phyloP scores from a whole-genome alignment of 768 basidiomycete species.

The Lentinula detonsa region DNA sequence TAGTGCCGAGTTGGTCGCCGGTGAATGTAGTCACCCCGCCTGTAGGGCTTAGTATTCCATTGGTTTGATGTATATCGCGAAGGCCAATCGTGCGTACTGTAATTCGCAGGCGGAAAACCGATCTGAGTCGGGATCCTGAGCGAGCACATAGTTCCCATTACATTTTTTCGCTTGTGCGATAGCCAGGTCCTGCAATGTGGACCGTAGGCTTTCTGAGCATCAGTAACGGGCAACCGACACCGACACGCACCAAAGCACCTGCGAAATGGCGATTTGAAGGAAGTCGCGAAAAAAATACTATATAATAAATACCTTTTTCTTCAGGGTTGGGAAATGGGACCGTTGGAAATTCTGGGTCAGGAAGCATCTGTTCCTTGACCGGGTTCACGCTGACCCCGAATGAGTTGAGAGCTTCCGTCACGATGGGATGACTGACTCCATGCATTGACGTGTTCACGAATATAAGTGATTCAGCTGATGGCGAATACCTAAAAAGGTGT shows the following conservation, averaged over 20 bases:
- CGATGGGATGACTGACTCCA: constrained; percentile 72
- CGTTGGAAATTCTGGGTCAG: constrained; percentile 84
- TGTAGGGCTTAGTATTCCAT: constrained; percentile 23
- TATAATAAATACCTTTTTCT: constrained; percentile 58
- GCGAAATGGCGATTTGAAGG: constrained; percentile 6
- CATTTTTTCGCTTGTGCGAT: constrained; percentile 50
- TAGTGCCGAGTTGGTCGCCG: constrained; percentile 73
- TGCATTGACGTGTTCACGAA: constrained; percentile 92
- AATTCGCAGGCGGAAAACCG: constrained; percentile 75
- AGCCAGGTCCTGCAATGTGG: constrained; percentile 57
- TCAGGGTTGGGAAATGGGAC: constrained; percentile 87
- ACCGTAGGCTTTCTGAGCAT: not conserved
- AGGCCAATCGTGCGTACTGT: constrained; percentile 30
- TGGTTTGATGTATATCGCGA: constrained; percentile 3
- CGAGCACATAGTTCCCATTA: constrained; percentile 61
- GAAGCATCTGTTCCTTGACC: constrained; percentile 50
- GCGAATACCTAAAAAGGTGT: not conserved
- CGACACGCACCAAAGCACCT: constrained; percentile 42
- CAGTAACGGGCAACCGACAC: not conserved
- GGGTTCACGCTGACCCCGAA: constrained; percentile 52
- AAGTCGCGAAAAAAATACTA: not conserved
- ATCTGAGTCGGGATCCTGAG: constrained; percentile 89
- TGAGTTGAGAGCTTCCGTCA: constrained; percentile 46
- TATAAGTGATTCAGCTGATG: constrained; percentile 25
- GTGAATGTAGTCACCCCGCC: constrained; percentile 71